Evolutionary conservation across 257 asterid species (phyloP), one percentile per base, ranked within the genome.

Genomic region (Apocynum venetum): DNA sequence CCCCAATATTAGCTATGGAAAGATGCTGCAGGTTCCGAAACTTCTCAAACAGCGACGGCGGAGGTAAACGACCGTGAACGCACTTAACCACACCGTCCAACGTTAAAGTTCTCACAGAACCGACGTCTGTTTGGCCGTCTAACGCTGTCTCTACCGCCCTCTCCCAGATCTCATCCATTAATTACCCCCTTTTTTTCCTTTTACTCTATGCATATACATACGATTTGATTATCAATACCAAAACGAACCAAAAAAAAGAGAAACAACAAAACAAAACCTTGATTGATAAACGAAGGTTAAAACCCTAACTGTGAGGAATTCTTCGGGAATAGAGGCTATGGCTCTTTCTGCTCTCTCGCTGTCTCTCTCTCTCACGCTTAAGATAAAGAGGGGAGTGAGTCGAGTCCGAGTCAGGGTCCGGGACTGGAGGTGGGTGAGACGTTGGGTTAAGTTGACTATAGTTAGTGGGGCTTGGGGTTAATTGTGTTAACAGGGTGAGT

Each of bases 121-220:
- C 84, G 64, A 87, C 83, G 84, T 92, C 94, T 11, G 88, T 92
- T 83, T 93, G 91, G 78, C 98, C 98, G 81, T 94, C 96, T 64
- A 94, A 81, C 41, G 98, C 96, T 36, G 96, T 87, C 86, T 89
- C 97, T 83, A 94, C 93, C 74, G 98, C 97, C 73, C 92, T 90
- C 86, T 91, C 98, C 98, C 98, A 94, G 86, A 89, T 91, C 92
- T 91, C 96, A 78, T 94, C 97, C 98, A 94, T 94, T 75, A 75
- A 76, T 75, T 49, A 48, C 9, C 64, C 35, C 81, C 77, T 60
- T 64, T 75, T 59, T 67, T 63, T 10, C 68, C 48, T 66, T 52
- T 75, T 73, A 59, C 65, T 71, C 25, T 46, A 55, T 55, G 68
- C 64, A 80, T 41, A 44, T 36, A 38, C 76, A 75, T 75, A 75